Evolutionary conservation across 1,139 yeast species (phyloP), one percentile per base, ranked within the genome.

Genomic region (Magnusiomyces sp.): DNA sequence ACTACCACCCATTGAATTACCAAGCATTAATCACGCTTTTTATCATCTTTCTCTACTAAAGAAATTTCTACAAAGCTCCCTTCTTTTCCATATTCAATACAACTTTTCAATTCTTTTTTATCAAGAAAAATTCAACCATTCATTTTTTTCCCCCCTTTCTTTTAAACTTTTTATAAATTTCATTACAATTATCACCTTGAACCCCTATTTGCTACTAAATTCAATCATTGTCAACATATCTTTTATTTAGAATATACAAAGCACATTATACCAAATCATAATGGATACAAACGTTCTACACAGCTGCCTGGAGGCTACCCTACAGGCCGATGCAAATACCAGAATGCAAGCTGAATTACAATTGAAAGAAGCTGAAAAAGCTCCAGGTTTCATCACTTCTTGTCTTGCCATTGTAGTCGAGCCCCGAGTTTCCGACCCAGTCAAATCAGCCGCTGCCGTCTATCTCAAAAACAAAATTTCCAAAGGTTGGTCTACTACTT

Each of bases 371-470:
- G 77, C 82, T 16, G 78, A 81, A 46, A 61, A 61, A 38, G 64
- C 74, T 1, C 78, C 87, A 1, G 96, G 95, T 2, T 92, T 92
- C 61, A 71, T 89, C 45, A 84, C 83, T 10, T 92, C 90, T 1
- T 86, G 96, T 64, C 70, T 92, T 45, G 92, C 87, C 60, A 81
- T 92, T 50, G 75, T 87, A 40, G 62, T 74, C n/a, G 74, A 76
- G 40, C 70, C 69, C 14, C 75, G 74, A 11, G 80, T 80, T 3
- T 72, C 79, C 19, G 71, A 75, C 1, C 76, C 75, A 33, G 76
- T 86, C 44, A 80, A 82, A 57, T 75, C 81, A 48, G 92, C 95
- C 11, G 86, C 95, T 16, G 95, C 95, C 0, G 83, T 92, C 31
- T 90, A 81, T 65, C 80, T 92, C 68, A 92, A 92, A 64, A 92